Evolutionary conservation across 2,329 filamentous ascomycete genomes (phyloP).

Genomic region (Fusarium graminum): DNA sequence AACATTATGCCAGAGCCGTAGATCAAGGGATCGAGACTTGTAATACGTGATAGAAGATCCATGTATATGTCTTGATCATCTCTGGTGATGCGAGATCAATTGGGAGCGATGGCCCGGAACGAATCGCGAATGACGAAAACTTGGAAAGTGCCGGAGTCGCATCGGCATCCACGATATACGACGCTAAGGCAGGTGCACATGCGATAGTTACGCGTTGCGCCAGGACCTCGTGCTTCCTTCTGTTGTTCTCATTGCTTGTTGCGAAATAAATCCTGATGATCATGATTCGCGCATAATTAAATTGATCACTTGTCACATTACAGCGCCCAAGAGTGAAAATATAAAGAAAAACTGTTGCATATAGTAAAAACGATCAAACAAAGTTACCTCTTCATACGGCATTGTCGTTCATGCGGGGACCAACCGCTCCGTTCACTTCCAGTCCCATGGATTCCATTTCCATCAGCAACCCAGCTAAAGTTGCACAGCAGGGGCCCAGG

Average conservation of each 20-base stretch:
- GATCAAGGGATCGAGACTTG: neutral
- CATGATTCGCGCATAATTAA: neutral
- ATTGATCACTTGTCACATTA: neutral
- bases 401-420: conserved; percentile 13
- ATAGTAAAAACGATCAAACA: neutral
- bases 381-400: neutral
- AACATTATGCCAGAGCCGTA: neutral
- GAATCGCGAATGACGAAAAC: conserved; percentile 10
- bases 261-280: neutral
- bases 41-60: neutral
- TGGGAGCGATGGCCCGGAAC: neutral
- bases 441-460: neutral
- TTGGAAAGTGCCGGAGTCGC: conserved; percentile 26
- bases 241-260: neutral
- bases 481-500: conserved; percentile 10
- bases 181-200: conserved; percentile 34
- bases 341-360: neutral
- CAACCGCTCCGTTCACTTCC: neutral
- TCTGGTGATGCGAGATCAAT: conserved; percentile 16
- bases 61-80: conserved; percentile 6
- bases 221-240: conserved; percentile 2
- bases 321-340: too few species aligned
- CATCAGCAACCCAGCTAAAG: conserved; percentile 6
- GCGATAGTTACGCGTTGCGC: conserved; percentile 3
- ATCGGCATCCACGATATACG: conserved; percentile 8